Percentiles rank a stretch among this genome's conserved stretches.
phyloP scores from a whole-genome alignment of 208 protist species.

The Crithidia mellificae region DNA sequence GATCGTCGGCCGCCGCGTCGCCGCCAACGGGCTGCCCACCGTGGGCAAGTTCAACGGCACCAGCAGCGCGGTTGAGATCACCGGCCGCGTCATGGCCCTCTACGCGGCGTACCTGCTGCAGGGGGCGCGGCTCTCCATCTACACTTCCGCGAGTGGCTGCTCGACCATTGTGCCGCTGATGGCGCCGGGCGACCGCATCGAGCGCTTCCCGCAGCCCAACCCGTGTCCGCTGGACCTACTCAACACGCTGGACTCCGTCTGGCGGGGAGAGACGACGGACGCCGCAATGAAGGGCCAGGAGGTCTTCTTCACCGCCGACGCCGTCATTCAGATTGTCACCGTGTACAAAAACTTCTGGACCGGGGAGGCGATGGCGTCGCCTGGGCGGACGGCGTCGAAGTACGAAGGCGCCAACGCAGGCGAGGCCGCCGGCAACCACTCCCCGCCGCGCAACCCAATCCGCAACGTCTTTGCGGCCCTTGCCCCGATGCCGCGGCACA shows the following conservation, averaged over 20 bases:
- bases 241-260: constrained; percentile 79
- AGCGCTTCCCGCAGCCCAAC: constrained; percentile 50
- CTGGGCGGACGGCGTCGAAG: background rate
- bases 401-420: constrained; percentile 1
- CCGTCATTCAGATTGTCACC: constrained; percentile 72
- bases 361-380: background rate
- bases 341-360: constrained; percentile 65
- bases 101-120: constrained; percentile 77
- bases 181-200: constrained; percentile 47
- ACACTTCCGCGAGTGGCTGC: constrained; percentile 43
- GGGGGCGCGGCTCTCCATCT: constrained; percentile 72
- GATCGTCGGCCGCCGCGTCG: constrained; percentile 31
- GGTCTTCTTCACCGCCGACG: constrained; percentile 62
- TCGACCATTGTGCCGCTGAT: constrained; percentile 68
- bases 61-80: constrained; percentile 35
- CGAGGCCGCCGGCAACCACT: constrained; percentile 9
- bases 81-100: constrained; percentile 67
- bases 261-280: constrained; percentile 48
- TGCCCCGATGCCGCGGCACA: constrained; percentile 4
- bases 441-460: constrained; percentile 15
- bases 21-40: constrained; percentile 28
- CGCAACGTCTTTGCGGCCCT: constrained; percentile 22
- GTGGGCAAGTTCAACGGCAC: constrained; percentile 47
- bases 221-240: constrained; percentile 70
- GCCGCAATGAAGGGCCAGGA: constrained; percentile 22